Evolutionary conservation across 441 rosid species (phyloP), one percentile per base, ranked within the genome.

Genomic region (Corymbia citriodora): DNA sequence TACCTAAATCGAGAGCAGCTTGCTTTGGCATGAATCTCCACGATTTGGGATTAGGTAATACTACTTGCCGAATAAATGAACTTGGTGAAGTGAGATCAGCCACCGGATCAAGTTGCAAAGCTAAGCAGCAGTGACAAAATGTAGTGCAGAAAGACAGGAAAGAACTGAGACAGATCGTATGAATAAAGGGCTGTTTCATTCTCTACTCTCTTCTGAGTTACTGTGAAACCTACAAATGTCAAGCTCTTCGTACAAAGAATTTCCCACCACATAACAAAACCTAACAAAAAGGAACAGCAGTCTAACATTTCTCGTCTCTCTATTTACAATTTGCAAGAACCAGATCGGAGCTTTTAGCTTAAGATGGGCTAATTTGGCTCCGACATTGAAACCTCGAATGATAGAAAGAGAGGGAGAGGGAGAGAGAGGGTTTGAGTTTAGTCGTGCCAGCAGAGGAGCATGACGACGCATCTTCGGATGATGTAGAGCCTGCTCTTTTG

Each of bases 401-500:
- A 72, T 10, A 4, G 19, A 15, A 9, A 61, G 68, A 12, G 31
- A 27, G 68, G 27, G 68, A 29, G 31, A 6, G 31, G 1, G 33
- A 3, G 70, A 27, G 70, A 21, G 68, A 6, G 33, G 40, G 16
- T 21, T 36, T 40, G 50, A 74, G 50, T 74, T 74, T 74, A 94
- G 88, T 95, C 97, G 90, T 93, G 96, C 96, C 96, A 94, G 87
- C 97, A 95, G 48, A 95, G 93, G 55, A 95, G 96, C 95, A 95
- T 95, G 91, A 93, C 93, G 8, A 95, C 92, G 89, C 96, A 95
- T 92, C 95, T 93, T 52, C 94, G 92, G 4, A 95, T 94, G 57
- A 95, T 94, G 91, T 95, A 95, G 27, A 95, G 92, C 90, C 95
- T 93, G 70, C 94, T 95, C 86, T 90, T 95, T 83, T 94, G 97